Evolutionary conservation across 768 basidiomycete genomes (phyloP).

Genomic region (Lepiota subincarnata): DNA sequence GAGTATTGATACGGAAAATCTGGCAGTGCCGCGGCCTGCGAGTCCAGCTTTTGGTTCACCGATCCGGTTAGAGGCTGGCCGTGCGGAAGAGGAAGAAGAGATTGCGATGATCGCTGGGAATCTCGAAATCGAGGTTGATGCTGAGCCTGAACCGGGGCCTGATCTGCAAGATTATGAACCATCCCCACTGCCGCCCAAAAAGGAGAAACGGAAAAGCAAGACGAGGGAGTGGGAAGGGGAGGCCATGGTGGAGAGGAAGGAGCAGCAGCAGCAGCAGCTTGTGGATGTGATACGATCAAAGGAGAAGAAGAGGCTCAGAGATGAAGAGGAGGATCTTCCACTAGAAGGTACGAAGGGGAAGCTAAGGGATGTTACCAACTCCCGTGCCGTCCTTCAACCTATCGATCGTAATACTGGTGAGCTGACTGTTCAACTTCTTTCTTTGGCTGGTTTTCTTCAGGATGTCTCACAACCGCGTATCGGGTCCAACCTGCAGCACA

Average conservation of each 20-base stretch:
- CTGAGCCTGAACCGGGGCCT: constrained; percentile 31
- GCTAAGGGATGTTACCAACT: constrained; percentile 65
- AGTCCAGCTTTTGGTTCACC: constrained; percentile 72
- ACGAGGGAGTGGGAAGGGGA: constrained; percentile 34
- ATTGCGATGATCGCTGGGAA: constrained; percentile 31
- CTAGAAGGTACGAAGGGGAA: constrained; percentile 40
- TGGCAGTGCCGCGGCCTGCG: constrained; percentile 49
- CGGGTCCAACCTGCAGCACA: constrained; percentile 13
- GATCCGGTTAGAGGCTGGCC: constrained; percentile 47
- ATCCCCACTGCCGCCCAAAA: constrained; percentile 23
- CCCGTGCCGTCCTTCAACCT: constrained; percentile 39
- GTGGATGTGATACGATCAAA: constrained; percentile 6
- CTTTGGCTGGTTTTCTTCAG: constrained; percentile 8
- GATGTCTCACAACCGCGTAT: constrained; percentile 19
- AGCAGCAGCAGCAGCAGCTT: constrained; percentile 12
- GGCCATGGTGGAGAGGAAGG: constrained; percentile 21
- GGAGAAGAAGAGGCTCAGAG: constrained; percentile 22
- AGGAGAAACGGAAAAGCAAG: constrained; percentile 47
- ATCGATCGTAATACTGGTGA: constrained; percentile 39
- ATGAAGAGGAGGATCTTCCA: constrained; percentile 26
- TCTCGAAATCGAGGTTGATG: constrained; percentile 28
- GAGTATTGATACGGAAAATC: constrained; percentile 34
- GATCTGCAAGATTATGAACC: constrained; percentile 7
- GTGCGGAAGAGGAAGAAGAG: constrained; percentile 58
- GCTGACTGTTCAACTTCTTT: constrained; percentile 12